These are phyloP conservation scores for Lepidopterella palustris DNA, from an alignment of 495 filamentous ascomycete genomes.

Conservation along the genomic window DNA sequence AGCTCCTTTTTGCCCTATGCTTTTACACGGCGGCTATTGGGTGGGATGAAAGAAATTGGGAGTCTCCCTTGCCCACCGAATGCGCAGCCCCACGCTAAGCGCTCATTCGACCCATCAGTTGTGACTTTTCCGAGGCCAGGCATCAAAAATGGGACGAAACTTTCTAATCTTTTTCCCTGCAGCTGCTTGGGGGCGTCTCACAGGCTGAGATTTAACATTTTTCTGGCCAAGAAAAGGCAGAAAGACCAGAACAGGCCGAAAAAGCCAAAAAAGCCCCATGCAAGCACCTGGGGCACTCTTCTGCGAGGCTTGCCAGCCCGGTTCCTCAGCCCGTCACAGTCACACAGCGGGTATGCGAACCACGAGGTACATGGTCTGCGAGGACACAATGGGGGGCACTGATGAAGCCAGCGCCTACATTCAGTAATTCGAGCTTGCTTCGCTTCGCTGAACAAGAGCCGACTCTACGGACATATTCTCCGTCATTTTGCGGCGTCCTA, in stretches of 20 bases:
- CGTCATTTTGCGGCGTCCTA: background rate
- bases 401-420: background rate
- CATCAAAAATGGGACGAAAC: background rate
- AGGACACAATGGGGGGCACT: no score
- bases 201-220: no score
- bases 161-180: background rate
- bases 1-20: background rate
- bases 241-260: background rate
- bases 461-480: background rate
- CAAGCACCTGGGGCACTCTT: background rate
- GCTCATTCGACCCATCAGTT: background rate
- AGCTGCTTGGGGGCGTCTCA: no score
- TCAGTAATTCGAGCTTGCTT: constrained; percentile 6
- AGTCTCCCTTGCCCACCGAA: background rate
- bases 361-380: background rate
- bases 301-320: background rate
- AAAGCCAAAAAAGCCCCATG: background rate
- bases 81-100: background rate
- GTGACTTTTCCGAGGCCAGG: background rate
- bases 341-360: background rate
- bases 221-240: no score
- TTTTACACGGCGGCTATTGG: background rate
- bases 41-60: background rate
- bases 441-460: constrained; percentile 1
- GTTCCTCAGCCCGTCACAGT: constrained; percentile 6